A percentile compares a stretch with the other conserved stretches of the same genome.
Evolutionary conservation across 495 filamentous ascomycete species (phyloP).

Genomic region (Symbiotaphrina buchneri): DNA sequence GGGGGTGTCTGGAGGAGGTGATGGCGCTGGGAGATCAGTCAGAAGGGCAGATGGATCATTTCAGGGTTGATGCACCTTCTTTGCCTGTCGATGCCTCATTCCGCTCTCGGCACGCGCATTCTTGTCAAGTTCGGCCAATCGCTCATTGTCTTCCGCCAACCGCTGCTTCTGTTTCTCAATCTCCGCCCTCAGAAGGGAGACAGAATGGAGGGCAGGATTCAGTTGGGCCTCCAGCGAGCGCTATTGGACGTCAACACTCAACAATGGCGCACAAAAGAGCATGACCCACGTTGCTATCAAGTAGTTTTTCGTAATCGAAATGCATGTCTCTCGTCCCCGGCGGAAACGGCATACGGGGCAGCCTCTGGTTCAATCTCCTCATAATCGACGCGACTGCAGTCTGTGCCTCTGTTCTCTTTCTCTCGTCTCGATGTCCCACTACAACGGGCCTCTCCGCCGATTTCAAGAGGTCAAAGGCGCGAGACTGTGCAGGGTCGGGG

Average conservation of each 20-base stretch:
- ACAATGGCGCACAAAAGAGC: not conserved
- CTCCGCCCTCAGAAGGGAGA: constrained; percentile 27
- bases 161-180: constrained; percentile 27
- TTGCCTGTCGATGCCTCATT: constrained; percentile 20
- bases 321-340: constrained; percentile 27
- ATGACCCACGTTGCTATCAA: constrained; percentile 28
- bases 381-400: constrained; percentile 23
- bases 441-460: constrained; percentile 31
- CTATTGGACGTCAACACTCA: constrained; percentile 8
- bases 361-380: constrained; percentile 21
- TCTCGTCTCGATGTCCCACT: constrained; percentile 26
- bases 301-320: constrained; percentile 36
- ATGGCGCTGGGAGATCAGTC: no score
- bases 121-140: constrained; percentile 26
- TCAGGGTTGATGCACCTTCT: constrained; percentile 21
- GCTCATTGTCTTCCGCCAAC: constrained; percentile 24
- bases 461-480: constrained; percentile 26
- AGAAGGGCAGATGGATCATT: no score
- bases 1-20: no score
- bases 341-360: constrained; percentile 38
- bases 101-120: constrained; percentile 25
- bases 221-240: constrained; percentile 25
- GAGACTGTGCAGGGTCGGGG: constrained; percentile 24
- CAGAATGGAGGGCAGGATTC: constrained; percentile 27
- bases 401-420: constrained; percentile 31